A percentile compares a stretch with the other conserved stretches of the same genome.
Evolutionary conservation across 169 alveolate genomes (phyloP).

Genomic region (Plasmodium fragile): DNA sequence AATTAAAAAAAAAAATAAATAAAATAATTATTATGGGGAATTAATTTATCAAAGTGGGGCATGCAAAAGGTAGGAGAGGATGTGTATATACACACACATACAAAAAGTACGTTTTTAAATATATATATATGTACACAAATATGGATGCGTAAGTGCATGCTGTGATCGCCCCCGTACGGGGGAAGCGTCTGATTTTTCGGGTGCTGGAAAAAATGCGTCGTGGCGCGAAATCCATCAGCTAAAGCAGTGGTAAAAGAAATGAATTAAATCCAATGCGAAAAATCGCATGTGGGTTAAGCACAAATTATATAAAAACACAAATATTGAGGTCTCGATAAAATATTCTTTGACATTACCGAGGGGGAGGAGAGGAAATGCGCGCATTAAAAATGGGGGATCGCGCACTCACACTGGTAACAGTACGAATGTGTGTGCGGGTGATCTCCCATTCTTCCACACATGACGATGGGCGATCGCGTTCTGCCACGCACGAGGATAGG

Average conservation of each 20-base stretch:
- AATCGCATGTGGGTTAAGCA: neutral
- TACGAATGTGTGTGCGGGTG: neutral
- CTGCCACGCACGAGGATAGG: neutral
- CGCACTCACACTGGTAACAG: neutral
- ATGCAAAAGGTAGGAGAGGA: neutral
- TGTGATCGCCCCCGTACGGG: neutral
- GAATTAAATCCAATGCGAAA: neutral
- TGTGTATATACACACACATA: neutral
- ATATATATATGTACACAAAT: neutral
- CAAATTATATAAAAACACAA: slow-evolving; percentile 42
- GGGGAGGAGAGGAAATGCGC: neutral
- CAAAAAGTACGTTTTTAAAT: neutral
- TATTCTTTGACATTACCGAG: slow-evolving; percentile 52
- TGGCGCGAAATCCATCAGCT: neutral
- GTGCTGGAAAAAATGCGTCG: neutral
- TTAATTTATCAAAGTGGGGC: neutral
- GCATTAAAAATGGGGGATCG: slow-evolving; percentile 9
- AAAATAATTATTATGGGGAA: neutral
- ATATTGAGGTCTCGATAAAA: slow-evolving; percentile 45
- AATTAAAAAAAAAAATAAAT: neutral
- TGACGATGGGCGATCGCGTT: too few species aligned
- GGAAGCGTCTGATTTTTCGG: slow-evolving; percentile 1
- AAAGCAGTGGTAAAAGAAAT: slow-evolving; percentile 1
- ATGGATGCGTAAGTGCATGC: neutral
- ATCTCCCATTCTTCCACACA: neutral